phyloP scores from a whole-genome alignment of 2,329 filamentous ascomycete species.

The Albifimbria verrucaria region DNA sequence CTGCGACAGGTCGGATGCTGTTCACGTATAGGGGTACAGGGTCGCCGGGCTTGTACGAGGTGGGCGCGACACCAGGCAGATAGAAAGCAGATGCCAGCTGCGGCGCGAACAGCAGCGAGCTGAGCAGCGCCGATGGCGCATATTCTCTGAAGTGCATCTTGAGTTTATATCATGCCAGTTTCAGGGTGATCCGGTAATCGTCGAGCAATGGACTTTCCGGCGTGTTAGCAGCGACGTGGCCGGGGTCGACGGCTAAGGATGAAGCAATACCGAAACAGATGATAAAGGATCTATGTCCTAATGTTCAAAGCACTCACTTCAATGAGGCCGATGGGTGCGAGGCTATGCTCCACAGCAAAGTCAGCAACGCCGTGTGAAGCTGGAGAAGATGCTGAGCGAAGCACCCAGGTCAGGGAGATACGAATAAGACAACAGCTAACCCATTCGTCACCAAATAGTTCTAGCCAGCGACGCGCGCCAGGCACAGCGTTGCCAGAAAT shows the following conservation, averaged over 20 bases:
- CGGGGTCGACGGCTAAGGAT: too few relatives aligned
- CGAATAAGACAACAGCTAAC: background rate
- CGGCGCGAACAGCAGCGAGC: slow-evolving; percentile 48
- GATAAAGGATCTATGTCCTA: too few relatives aligned
- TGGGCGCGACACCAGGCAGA: slow-evolving; percentile 91
- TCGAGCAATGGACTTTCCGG: too few relatives aligned
- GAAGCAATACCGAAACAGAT: too few relatives aligned
- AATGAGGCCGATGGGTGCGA: background rate
- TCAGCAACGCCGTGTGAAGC: background rate
- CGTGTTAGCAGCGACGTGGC: too few relatives aligned
- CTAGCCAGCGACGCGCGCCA: background rate
- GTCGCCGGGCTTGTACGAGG: slow-evolving; percentile 79
- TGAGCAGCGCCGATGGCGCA: slow-evolving; percentile 48
- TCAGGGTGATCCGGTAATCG: background rate
- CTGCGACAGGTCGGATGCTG: slow-evolving; percentile 80
- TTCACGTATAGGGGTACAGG: slow-evolving; percentile 88
- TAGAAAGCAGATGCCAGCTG: slow-evolving; percentile 75
- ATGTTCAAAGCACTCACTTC: too few relatives aligned
- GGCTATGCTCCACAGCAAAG: background rate
- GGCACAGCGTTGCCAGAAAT: background rate
- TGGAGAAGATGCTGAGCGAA: background rate
- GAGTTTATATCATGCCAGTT: slow-evolving; percentile 23
- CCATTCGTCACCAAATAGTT: too few relatives aligned
- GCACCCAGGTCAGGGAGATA: background rate
- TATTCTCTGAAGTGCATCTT: slow-evolving; percentile 44